Percentiles rank a stretch among this genome's conserved stretches.
phyloP scores from a whole-genome alignment of 345 rosid genomes.

The Aegle marmelos region DNA sequence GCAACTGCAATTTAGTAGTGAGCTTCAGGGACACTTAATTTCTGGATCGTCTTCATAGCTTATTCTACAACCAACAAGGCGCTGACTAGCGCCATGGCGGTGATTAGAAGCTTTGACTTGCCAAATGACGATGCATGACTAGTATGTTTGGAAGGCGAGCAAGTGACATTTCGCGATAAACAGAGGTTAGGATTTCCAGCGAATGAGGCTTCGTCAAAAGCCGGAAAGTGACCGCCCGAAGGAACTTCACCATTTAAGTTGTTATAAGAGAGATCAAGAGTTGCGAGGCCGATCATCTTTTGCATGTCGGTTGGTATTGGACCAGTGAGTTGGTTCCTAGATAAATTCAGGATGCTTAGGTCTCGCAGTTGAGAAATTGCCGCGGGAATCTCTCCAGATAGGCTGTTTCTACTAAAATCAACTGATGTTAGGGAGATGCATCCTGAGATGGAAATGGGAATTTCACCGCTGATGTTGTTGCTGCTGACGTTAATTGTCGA shows the following conservation, averaged over 20 bases:
- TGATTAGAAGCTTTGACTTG: slow-evolving; percentile 40
- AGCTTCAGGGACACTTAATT: not conserved
- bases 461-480: slow-evolving; percentile 56
- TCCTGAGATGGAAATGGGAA: slow-evolving; percentile 46
- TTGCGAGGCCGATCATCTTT: slow-evolving; percentile 66
- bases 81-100: slow-evolving; percentile 34
- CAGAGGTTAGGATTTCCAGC: slow-evolving; percentile 71
- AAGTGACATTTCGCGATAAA: slow-evolving; percentile 33
- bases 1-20: not conserved
- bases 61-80: slow-evolving; percentile 21
- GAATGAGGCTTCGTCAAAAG: slow-evolving; percentile 61
- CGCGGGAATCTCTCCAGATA: slow-evolving; percentile 61
- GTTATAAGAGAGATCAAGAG: slow-evolving; percentile 71
- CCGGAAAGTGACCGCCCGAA: slow-evolving; percentile 65
- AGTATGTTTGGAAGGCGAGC: slow-evolving; percentile 28
- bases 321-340: slow-evolving; percentile 68
- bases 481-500: slow-evolving; percentile 44
- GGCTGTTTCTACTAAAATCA: slow-evolving; percentile 67
- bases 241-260: slow-evolving; percentile 61
- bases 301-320: slow-evolving; percentile 57
- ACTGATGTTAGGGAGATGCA: slow-evolving; percentile 47
- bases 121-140: slow-evolving; percentile 29
- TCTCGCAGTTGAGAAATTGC: slow-evolving; percentile 39
- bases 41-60: no score
- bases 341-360: slow-evolving; percentile 60